Conservation (phyloP, 768 basidiomycete genomes). For the Russula ochroleuca region DNA sequence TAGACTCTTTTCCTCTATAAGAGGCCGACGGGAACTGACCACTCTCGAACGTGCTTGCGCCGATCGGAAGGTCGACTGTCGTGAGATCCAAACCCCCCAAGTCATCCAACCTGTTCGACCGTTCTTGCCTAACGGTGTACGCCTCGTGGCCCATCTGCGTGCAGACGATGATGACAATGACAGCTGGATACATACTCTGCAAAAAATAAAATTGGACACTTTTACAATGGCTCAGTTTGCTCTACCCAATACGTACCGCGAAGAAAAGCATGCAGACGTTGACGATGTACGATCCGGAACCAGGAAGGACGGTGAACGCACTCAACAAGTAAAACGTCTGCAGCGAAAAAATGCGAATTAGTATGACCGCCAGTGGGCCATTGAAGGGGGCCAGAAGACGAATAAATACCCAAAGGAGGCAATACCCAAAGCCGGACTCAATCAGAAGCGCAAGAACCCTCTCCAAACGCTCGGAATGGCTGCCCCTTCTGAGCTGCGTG, state of each 20-base stretch:
- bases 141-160: conserved; percentile 14
- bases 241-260: conserved; percentile 2
- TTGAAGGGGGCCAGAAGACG: neutral
- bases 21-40: neutral
- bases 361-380: neutral
- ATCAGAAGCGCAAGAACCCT: conserved; percentile 18
- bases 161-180: conserved; percentile 19
- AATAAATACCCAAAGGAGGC: conserved; percentile 18
- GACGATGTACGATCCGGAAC: conserved; percentile 15
- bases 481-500: conserved; percentile 13
- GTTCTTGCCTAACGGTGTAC: neutral
- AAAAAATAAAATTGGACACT: neutral
- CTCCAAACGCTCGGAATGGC: conserved; percentile 12
- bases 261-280: conserved; percentile 18
- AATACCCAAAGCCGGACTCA: conserved; percentile 21
- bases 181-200: conserved; percentile 22
- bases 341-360: neutral
- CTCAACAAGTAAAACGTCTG: conserved; percentile 18
- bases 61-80: neutral
- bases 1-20: neutral
- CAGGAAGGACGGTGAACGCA: conserved; percentile 11
- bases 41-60: neutral
- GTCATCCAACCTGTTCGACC: neutral
- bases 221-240: neutral
- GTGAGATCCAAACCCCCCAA: conserved; percentile 6